Base-by-base conservation (phyloP, 31 red algal genomes). In the Porphyra umbilicalis region DNA sequence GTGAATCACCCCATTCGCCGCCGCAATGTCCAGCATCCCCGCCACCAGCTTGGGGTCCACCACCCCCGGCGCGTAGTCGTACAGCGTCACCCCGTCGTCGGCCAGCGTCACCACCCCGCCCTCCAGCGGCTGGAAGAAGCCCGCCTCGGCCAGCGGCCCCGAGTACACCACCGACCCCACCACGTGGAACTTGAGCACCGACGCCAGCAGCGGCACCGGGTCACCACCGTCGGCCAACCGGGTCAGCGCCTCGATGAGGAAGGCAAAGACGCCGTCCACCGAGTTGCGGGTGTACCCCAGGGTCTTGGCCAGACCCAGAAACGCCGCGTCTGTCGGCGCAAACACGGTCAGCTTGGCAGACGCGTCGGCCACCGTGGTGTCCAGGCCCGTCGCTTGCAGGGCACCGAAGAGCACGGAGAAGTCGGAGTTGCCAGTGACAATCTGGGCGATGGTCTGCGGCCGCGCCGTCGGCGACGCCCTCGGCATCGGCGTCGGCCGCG, bases 191-290 rank as follows among this genome's bases (percentile, higher is more conserved):
- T 18, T 78, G 3, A 78, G 77, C 34, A 78, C 35, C 0, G 77
- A 34, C 77, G 77, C 9, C 77, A 78, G 77, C 34, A 78, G 34
- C 16, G 77, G 77, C 15, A 78, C 34, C 32, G 77, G 77, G 77
- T 78, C 77, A 9, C 77, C 77, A 9, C 35, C 35, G 33, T 36
- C 77, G 16, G 34, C 32, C 34, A 78, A 31, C 3, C 35, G n/a
- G 25, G 77, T 78, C 34, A 78, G 77, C 34, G 77, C 32, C 33
- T 34, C 29, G 25, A 78, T 31, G 25, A 78, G 77, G 77, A 78
- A 78, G 25, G 33, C 35, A 34, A 34, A 78, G 18, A 36, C 77
- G 4, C 77, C 77, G 10, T 34, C 77, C 35, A 35, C 77, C 1
- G 6, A 5, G 77, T 35, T 6, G 33, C 77, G 5, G 2, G 34